Base-by-base conservation (phyloP, 1,139 yeast species). In the Sugiyamaella paludigena region DNA sequence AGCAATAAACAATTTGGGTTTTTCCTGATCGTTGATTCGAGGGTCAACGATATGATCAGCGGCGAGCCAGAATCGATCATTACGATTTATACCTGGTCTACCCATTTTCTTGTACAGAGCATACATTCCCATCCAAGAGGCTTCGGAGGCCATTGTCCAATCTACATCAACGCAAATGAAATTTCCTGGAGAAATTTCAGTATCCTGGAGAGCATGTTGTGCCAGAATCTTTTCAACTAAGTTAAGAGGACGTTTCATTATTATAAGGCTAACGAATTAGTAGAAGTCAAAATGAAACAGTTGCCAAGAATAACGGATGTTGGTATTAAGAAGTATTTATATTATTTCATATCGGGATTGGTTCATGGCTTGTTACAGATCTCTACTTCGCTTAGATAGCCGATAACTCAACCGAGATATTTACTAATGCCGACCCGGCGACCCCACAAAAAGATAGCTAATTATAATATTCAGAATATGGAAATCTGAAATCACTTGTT, bases 41-140 rank as follows among this genome's bases (percentile, higher is more conserved):
- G 54, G 54, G 19, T 50, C 54, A 19, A 50, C 54, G 31, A 49
- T 50, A 31, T 50, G 54, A 40, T 50, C 54, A 7, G 54, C 54
- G 1, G 54, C 54, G 9, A 50, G 48, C 54, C 54, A 50, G 15
- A 50, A 12, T 29, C 54, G 13, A 27, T 50, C 54, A 13, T 47
- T 49, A 26, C 48, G 28, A 42, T 41, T 29, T 7, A 50, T 36
- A 15, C 54, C 54, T 10, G 54, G 53, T 9, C 36, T 45, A 4
- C 54, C 54, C 48, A 50, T 47, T 32, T 45, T 46, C 11, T 37
- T 42, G 33, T 50, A 49, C 10, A 41, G 33, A 5, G 40, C 13
- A 16, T 49, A 49, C 45, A 50, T 47, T 9, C 52, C 54, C 28
- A 39, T 40, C 52, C 50, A 50, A 27, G 48, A 45, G 30, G 49